These are phyloP conservation scores for Hymenoscyphus albidus DNA, from an alignment of 2,329 filamentous ascomycete species.

Conservation along the genomic window DNA sequence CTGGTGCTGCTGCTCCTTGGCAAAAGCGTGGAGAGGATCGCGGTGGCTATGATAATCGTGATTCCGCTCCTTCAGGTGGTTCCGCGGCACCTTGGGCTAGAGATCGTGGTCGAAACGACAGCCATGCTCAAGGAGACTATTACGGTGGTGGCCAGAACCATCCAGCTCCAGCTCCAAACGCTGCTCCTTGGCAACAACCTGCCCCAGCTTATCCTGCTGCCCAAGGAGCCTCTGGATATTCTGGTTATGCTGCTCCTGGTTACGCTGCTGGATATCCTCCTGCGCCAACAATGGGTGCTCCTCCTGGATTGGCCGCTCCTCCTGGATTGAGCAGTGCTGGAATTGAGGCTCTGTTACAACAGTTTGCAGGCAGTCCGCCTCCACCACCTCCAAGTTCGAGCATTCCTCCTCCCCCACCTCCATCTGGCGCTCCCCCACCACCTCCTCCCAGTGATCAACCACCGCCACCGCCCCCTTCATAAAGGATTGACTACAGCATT, in stretches of 20 bases:
- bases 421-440: conserved; percentile 57
- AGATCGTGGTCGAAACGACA: conserved; percentile 47
- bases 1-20: conserved; percentile 81
- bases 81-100: conserved; percentile 57
- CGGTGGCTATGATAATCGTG: conserved; percentile 39
- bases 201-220: conserved; percentile 38
- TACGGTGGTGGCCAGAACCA: conserved; percentile 46
- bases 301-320: conserved; percentile 39
- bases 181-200: conserved; percentile 44
- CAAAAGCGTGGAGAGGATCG: conserved; percentile 44
- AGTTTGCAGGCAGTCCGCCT: conserved; percentile 49
- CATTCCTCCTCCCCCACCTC: conserved; percentile 41
- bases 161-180: conserved; percentile 39
- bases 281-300: conserved; percentile 43
- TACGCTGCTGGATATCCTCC: conserved; percentile 41
- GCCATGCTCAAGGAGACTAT: conserved; percentile 42
- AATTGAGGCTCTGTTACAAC: conserved; percentile 63
- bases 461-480: conserved; percentile 51
- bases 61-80: conserved; percentile 37
- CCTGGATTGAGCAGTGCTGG: conserved; percentile 52
- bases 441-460: conserved; percentile 54
- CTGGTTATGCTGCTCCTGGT: conserved; percentile 45
- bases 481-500: neutral
- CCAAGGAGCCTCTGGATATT: conserved; percentile 51
- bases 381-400: conserved; percentile 52